Base-by-base conservation (phyloP, 164 flowering plant species). In the Stephania cephalantha region DNA sequence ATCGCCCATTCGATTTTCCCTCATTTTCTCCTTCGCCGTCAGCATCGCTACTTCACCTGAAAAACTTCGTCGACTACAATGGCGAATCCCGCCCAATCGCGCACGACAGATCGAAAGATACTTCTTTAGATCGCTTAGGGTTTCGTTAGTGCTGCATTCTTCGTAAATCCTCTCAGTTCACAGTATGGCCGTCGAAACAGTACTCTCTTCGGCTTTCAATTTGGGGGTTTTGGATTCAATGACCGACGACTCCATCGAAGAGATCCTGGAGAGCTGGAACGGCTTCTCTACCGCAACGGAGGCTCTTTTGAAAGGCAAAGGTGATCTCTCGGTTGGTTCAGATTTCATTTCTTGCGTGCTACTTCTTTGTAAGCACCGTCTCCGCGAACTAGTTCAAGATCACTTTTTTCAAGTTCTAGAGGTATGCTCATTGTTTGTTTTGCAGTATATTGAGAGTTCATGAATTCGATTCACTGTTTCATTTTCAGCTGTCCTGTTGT, bases 341-440 rank as follows among this genome's bases (percentile, higher is more conserved):
- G 85, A 87, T 29, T 85, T 93, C 73, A 78, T 83, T 17, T 75
- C 88, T n/a, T 79, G 79, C 71, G 90, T 87, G 1, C 87, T 82
- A 17, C 22, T 69, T 55, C 91, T 95, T 64, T 87, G 89, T 82
- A 84, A 80, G 70, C 85, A 87, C 69, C 89, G 91, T 4, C 90
- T 95, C 72, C 74, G 71, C 35, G 83, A 93, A 75, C 90, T 93
- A 18, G 81, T 88, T 44, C 80, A 79, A 44, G 94, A 92, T 71
- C 90, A 90, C 82, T 93, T 95, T 73, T 85, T 93, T 77, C 76
- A 78, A 12, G 78, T 86, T 3, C 81, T 93, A 6, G 87, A 93
- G 95, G 97, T 94, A 69, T 4, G 50, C 20, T 29, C 7, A 4
- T 66, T 53, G 25, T 3, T 73, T 7, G 5, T 61, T 22, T 73